Evolutionary conservation across 2,329 filamentous ascomycete genomes (phyloP).

Genomic region (Cytospora leucostoma): DNA sequence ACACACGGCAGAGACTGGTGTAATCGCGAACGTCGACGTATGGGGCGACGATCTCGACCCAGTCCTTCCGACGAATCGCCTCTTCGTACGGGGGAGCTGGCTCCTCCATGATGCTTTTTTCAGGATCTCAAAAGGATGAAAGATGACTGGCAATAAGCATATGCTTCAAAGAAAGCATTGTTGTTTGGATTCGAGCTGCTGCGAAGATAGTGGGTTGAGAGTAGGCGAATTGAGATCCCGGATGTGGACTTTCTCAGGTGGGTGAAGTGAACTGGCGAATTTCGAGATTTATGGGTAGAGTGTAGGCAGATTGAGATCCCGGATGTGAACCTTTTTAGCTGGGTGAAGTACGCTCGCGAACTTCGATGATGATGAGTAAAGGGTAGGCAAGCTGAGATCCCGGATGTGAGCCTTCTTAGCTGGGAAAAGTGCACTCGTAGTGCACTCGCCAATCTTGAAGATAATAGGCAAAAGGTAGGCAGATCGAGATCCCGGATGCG

Average conservation of each 20-base stretch:
- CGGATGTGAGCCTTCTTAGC: no score
- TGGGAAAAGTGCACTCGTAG: no score
- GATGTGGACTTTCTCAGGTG: background rate
- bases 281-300: no score
- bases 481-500: background rate
- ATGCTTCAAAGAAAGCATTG: background rate
- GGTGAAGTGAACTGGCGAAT: background rate
- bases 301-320: background rate
- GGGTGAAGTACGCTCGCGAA: background rate
- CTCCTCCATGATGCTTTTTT: slow-evolving; percentile 36
- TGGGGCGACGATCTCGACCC: slow-evolving; percentile 51
- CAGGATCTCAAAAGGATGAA: background rate
- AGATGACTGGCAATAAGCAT: background rate
- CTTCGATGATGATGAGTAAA: no score
- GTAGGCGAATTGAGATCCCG: background rate
- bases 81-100: slow-evolving; percentile 56
- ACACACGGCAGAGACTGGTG: slow-evolving; percentile 51
- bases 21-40: slow-evolving; percentile 47
- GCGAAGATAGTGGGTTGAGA: background rate
- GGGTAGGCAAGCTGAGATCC: no score
- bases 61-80: slow-evolving; percentile 49
- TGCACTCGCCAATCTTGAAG: no score
- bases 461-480: background rate
- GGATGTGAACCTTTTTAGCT: background rate
- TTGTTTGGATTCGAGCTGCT: background rate